Conservation (phyloP, 495 filamentous ascomycete genomes). For the Talaromyces proteolyticus region DNA sequence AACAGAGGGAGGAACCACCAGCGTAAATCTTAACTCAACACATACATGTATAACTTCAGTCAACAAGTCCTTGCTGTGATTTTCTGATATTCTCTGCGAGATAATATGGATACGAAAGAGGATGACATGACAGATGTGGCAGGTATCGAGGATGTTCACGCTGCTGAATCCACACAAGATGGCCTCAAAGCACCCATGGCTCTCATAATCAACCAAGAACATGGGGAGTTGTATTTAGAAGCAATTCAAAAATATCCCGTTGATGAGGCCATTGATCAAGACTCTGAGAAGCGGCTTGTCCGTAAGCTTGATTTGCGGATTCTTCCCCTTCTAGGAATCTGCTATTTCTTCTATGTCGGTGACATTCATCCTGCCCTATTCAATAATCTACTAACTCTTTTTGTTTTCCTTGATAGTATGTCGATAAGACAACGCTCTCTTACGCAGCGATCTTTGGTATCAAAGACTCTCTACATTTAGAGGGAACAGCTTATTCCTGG, state of each 20-base stretch:
- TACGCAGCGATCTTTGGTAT: constrained; percentile 48
- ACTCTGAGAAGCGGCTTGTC: neutral
- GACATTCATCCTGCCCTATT: neutral
- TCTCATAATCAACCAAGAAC: constrained; percentile 2
- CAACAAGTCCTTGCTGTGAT: neutral
- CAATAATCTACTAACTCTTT: neutral
- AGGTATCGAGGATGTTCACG: neutral
- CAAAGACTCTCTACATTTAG: constrained; percentile 31
- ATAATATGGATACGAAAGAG: neutral
- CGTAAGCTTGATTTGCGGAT: constrained; percentile 1
- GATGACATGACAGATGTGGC: neutral
- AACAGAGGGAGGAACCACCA: neutral
- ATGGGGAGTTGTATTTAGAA: constrained; percentile 1
- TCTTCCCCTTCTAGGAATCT: constrained; percentile 4
- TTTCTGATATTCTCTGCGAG: too few species aligned
- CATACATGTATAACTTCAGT: neutral
- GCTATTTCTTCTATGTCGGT: constrained; percentile 5
- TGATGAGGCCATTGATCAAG: constrained; percentile 2
- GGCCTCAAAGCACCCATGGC: neutral
- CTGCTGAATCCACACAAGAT: neutral
- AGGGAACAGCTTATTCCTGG: constrained; percentile 44
- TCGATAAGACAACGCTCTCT: constrained; percentile 26
- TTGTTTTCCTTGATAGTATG: neutral
- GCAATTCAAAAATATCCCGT: constrained; percentile 1
- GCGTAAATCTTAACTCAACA: neutral